Percentiles rank a stretch among this genome's conserved stretches.
These are phyloP conservation scores for Carex arenaria DNA, from an alignment of 202 grass and related monocot species.

Conservation along the genomic window DNA sequence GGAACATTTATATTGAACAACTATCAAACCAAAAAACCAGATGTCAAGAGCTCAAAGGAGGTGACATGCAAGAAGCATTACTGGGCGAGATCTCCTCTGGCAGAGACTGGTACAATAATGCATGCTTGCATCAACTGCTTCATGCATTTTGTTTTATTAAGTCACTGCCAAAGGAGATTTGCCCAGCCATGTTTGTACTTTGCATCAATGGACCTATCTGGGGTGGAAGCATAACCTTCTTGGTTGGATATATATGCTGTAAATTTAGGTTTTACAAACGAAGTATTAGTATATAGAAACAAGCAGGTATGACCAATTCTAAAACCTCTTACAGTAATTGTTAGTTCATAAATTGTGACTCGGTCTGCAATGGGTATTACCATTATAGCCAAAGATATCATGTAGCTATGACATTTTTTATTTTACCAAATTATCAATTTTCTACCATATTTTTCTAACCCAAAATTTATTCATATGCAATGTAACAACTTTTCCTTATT, in stretches of 20 bases:
- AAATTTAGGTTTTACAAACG: not conserved
- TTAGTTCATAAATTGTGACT: not conserved
- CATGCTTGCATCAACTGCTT: not conserved
- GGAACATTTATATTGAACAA: not conserved
- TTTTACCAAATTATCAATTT: too few species aligned
- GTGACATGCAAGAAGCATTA: conserved; percentile 20
- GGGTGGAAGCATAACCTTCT: not conserved
- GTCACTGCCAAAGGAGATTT: conserved; percentile 61
- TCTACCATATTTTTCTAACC: too few species aligned
- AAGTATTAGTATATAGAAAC: too few species aligned
- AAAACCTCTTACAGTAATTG: not conserved
- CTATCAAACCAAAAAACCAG: not conserved
- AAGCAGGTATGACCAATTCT: not conserved
- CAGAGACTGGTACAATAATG: conserved; percentile 21
- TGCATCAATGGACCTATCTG: not conserved
- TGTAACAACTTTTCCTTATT: not conserved
- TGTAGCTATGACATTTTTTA: not conserved
- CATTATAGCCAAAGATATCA: not conserved
- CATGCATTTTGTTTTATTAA: not conserved
- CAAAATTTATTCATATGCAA: not conserved
- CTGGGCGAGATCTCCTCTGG: conserved; percentile 42
- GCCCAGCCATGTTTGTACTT: conserved; percentile 42
- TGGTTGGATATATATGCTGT: not conserved
- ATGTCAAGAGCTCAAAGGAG: not conserved
- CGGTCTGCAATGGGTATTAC: not conserved